Conservation (phyloP, 768 basidiomycete species). For the Lactarius akahatsu region DNA sequence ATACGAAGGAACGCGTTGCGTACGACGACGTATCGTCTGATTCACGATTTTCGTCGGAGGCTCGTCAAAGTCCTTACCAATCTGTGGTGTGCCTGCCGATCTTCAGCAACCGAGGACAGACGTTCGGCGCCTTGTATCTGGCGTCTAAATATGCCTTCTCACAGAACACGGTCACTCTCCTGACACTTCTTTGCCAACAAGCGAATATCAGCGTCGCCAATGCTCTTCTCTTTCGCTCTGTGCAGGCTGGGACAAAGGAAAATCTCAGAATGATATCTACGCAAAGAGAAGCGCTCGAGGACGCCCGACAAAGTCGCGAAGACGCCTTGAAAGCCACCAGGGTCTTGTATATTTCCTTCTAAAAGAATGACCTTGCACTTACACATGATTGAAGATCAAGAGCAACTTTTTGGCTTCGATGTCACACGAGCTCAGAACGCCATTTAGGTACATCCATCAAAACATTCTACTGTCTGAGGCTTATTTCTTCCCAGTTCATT, state of each 20-base stretch:
- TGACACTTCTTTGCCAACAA: slow-evolving; percentile 69
- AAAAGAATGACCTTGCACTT: slow-evolving; percentile 11
- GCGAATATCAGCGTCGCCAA: slow-evolving; percentile 75
- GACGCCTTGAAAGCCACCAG: slow-evolving; percentile 74
- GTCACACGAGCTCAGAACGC: slow-evolving; percentile 76
- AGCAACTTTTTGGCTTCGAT: slow-evolving; percentile 75
- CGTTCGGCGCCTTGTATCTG: slow-evolving; percentile 68
- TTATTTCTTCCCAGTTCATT: slow-evolving; percentile 48
- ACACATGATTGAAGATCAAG: slow-evolving; percentile 52
- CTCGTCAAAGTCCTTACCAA: slow-evolving; percentile 56
- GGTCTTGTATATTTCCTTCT: slow-evolving; percentile 36
- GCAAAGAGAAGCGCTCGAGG: slow-evolving; percentile 67
- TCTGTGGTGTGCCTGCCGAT: slow-evolving; percentile 70
- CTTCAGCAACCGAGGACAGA: slow-evolving; percentile 73
- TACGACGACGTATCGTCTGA: slow-evolving; percentile 63
- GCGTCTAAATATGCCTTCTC: slow-evolving; percentile 66
- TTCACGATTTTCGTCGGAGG: slow-evolving; percentile 67
- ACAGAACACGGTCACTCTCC: slow-evolving; percentile 55
- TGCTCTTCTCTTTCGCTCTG: slow-evolving; percentile 70
- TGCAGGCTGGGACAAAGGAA: slow-evolving; percentile 69
- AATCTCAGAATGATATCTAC: slow-evolving; percentile 77
- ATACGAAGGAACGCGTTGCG: slow-evolving; percentile 60
- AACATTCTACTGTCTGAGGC: background rate
- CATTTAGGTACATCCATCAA: slow-evolving; percentile 55
- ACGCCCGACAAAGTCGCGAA: slow-evolving; percentile 66